Conservation (phyloP, 208 protist genomes). For the Lotmaria passim region DNA sequence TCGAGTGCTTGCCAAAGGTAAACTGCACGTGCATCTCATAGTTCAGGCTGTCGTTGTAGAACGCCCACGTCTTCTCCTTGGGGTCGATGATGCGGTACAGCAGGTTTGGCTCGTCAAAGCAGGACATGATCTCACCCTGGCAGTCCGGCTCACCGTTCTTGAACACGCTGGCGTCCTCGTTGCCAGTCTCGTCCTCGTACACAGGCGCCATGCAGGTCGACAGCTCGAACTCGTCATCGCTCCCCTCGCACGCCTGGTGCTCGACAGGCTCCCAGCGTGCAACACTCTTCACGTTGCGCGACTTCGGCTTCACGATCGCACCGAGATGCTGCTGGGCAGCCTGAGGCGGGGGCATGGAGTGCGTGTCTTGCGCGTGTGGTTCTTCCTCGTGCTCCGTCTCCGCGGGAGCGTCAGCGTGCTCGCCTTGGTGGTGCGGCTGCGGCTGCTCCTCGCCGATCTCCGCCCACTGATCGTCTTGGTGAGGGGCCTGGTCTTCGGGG, state of each 20-base stretch:
- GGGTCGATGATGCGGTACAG: constrained; percentile 76
- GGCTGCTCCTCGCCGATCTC: constrained; percentile 1
- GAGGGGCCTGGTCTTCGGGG: constrained; percentile 34
- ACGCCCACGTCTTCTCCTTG: constrained; percentile 72
- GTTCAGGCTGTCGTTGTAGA: constrained; percentile 78
- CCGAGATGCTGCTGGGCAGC: not conserved
- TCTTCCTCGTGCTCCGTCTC: constrained; percentile 4
- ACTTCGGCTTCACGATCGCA: constrained; percentile 39
- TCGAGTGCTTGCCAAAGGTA: constrained; percentile 69
- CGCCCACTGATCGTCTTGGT: not conserved
- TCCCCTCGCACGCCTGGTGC: constrained; percentile 50
- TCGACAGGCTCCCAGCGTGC: constrained; percentile 67
- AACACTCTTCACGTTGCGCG: constrained; percentile 39
- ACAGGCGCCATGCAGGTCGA: constrained; percentile 37
- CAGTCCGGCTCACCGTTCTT: constrained; percentile 72
- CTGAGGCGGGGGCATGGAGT: constrained; percentile 13
- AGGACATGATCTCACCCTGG: constrained; percentile 64
- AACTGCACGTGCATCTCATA: constrained; percentile 83
- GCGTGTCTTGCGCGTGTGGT: not conserved
- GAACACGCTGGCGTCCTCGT: constrained; percentile 32
- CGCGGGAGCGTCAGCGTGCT: not conserved
- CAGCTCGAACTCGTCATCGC: constrained; percentile 77
- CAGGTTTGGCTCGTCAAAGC: constrained; percentile 82
- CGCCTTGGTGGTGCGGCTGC: not conserved
- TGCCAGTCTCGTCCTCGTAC: constrained; percentile 17